These are phyloP conservation scores for Globisporangium abappressorium DNA, from an alignment of 352 stramenopile species.

Conservation along the genomic window DNA sequence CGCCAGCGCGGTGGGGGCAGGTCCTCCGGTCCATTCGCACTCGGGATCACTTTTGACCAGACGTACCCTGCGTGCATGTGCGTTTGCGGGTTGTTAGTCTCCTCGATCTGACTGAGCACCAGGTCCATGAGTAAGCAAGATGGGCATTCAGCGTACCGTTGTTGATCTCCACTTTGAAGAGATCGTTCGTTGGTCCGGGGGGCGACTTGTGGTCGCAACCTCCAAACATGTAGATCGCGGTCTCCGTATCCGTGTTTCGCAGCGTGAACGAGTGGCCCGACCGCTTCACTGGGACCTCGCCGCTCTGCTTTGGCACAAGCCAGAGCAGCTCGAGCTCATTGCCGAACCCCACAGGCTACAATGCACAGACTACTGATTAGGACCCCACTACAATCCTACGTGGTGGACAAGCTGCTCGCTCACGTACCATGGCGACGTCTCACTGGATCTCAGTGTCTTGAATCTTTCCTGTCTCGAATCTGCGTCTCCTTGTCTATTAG, in stretches of 20 bases:
- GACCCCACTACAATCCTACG: background rate
- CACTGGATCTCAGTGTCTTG: background rate
- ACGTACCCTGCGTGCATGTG: constrained; percentile 38
- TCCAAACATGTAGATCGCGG: constrained; percentile 80
- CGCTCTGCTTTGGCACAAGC: constrained; percentile 86
- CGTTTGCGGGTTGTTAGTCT: background rate
- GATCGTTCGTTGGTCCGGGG: constrained; percentile 92
- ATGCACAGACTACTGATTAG: background rate
- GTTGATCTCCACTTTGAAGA: constrained; percentile 92
- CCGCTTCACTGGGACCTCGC: constrained; percentile 92
- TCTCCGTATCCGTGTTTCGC: constrained; percentile 65
- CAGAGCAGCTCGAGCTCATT: constrained; percentile 88
- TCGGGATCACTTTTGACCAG: constrained; percentile 62
- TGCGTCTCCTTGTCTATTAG: background rate
- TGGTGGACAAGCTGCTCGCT: background rate
- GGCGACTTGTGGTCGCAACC: constrained; percentile 90
- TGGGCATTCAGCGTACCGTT: constrained; percentile 32
- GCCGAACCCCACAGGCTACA: constrained; percentile 76
- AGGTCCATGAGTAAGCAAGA: background rate
- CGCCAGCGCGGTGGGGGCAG: constrained; percentile 74
- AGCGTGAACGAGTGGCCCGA: constrained; percentile 95
- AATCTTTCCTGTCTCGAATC: background rate
- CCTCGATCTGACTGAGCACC: background rate
- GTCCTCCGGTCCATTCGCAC: constrained; percentile 43
- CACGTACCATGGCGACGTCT: background rate